Base-by-base conservation (phyloP, 352 stramenopile species). In the Globisporangium splendens region DNA sequence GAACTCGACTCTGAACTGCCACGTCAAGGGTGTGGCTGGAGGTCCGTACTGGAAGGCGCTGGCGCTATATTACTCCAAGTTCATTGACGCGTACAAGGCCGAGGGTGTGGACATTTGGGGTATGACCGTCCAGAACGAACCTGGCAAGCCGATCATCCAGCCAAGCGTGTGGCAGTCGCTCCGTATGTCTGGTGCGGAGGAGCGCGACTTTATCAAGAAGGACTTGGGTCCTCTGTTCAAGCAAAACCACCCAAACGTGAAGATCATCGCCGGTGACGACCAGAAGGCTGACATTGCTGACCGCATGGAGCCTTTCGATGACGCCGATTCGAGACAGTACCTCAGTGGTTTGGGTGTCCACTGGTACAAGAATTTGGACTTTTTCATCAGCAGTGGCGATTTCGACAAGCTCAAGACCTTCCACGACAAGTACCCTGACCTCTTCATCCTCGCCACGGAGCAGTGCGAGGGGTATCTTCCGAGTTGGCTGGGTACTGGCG, bases 81-180 rank as follows among this genome's bases (percentile, higher is more conserved):
- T 95, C 57, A 70, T 95, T 44, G 21, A 15, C 38, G 89, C 73
- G 50, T 97, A 97, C 75, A 75, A 86, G 43, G 63, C 66, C 8
- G 72, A 86, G 54, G 77, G 80, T 6, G 72, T 96, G 22, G 53
- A 85, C 11, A 80, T 96, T 51, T 96, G 85, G 85, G 85, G 71
- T 20, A 71, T 96, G 49, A 96, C 87, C 2, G 77, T 86, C 52
- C 88, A 96, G 64, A 96, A 96, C 63, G 88, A 96, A 52, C 85
- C 88, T 5, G 81, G 86, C 31, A 70, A 71, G 18, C 70, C 66
- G 3, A 50, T 59, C 13, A 28, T 85, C 3, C 69, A 79, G 48
- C 66, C 68, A 17, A 76, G 75, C 1, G 55, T 38, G 13, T 93
- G 83, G 79, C 77, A 91, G 59, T 80, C 69, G 15, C 72, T 88